Percentiles rank a stretch among this genome's conserved stretches.
Conservation (phyloP, 345 rosid genomes). For the Leavenworthia alabamica region DNA sequence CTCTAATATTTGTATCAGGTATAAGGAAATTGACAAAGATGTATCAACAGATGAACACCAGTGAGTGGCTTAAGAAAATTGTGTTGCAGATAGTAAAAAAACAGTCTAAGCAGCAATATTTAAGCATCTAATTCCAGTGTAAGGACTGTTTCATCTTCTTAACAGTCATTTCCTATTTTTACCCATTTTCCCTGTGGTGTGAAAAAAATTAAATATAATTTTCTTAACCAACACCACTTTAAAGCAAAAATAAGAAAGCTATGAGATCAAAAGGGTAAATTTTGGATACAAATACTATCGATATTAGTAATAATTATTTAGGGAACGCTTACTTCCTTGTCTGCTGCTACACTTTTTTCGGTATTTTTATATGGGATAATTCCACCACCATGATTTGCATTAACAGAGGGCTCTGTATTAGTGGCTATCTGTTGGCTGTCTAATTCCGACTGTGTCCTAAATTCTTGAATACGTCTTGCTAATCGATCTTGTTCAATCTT, state of each 20-base stretch:
- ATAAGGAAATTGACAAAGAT: not conserved
- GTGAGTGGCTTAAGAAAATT: not conserved
- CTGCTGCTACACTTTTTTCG: conserved; percentile 46
- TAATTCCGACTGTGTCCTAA: conserved; percentile 76
- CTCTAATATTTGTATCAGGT: not conserved
- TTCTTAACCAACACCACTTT: conserved; percentile 5
- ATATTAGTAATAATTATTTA: not conserved
- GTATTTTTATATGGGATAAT: conserved; percentile 43
- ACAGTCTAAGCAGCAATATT: not conserved
- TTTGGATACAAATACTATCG: not conserved
- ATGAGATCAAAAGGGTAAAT: not conserved
- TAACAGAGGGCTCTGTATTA: conserved; percentile 39
- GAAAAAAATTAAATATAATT: not conserved
- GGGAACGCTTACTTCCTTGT: conserved; percentile 59
- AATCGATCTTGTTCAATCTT: conserved; percentile 71
- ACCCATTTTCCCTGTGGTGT: not conserved
- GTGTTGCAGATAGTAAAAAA: not conserved
- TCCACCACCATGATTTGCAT: conserved; percentile 39
- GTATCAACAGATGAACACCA: not conserved
- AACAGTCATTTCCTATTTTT: not conserved
- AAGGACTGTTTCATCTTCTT: not conserved
- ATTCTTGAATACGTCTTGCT: conserved; percentile 87
- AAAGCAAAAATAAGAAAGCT: not conserved
- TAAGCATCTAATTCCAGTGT: not conserved
- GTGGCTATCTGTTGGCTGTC: conserved; percentile 46